Base-by-base conservation (phyloP, 495 filamentous ascomycete genomes). In the Penicillium coffeae region DNA sequence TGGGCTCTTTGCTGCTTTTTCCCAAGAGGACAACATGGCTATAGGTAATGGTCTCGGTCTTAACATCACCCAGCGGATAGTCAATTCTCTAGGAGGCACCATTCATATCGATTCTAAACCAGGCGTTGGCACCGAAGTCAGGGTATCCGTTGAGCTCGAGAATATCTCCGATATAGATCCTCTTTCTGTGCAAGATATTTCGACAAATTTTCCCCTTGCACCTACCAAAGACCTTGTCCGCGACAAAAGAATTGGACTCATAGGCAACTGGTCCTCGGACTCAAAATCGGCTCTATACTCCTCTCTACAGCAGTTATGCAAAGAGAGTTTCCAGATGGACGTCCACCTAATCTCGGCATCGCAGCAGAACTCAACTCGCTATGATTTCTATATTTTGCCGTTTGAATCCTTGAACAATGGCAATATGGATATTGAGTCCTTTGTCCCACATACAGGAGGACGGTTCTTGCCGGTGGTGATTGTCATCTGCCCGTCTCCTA, bases 31-130 rank as follows among this genome's bases (percentile, higher is more conserved):
- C 44, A 67, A 66, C 4, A 66, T 86, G 30, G 70, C 77, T 3
- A 69, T 73, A 3, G 85, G 85, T 15, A 82, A 82, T 14, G 85
- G 85, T 2, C 70, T 86, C 9, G 83, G 84, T 1, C 70, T 88
- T 39, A 79, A 76, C 38, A 85, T 88, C 42, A 76, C 83, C 1
- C 75, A 70, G 18, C 80, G 83, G 37, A 78, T 87, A 10, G 64
- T 84, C 12, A 63, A 62, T 30, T 72, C 73, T 21, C 68, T 88
- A 8, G 72, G 73, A 1, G 79, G 85, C 0, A 19, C 22, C 12
- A 55, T 58, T 18, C 43, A 48, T 7, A 47, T 58, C 30, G 46
- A 34, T 6, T 58, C 55, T 5, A 15, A 51, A 10, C 48, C 54
- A 38, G 22, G 52, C 12, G 60, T 74, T 67, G 48, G 60, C 15